Evolutionary conservation across 2,329 filamentous ascomycete species (phyloP), one percentile per base, ranked within the genome.

Genomic region (Fonsecaea erecta): DNA sequence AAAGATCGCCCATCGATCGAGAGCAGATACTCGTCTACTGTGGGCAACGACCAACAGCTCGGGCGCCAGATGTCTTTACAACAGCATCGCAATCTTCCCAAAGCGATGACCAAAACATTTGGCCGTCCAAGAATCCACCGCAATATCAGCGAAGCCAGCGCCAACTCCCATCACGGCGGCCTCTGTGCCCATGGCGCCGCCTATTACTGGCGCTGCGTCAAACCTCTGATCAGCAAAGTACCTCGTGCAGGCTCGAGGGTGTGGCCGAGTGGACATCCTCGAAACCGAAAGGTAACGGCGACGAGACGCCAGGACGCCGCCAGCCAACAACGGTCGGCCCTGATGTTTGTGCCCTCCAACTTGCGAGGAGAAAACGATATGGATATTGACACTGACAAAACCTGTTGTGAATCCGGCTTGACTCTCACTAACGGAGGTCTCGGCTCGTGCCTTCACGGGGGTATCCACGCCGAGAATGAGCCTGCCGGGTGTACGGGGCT

Each of bases 61-160:
- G 56, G 63, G 34, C 65, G 66, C 53, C 63, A 64, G 34, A 54
- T 43, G 5, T 70, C 63, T n/a, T 68, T 70, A 28, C 65, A 70
- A 16, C 68, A 66, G 60, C 65, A 70, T 52, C 63, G 66, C n/a
- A 62, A 61, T 21, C 18, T 24, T 28, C 60, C 26, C 11, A 51
- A 30, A 24, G 21, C 53, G 9, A 21, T 35, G 32, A 26, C 43
- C 9, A 54, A 68, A 8, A 46, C 37, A 21, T 30, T 57, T 11
- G 34, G 28, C 35, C 58, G 54, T 24, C 30, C 55, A 34, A 58
- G 37, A 43, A 26, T 18, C 21, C 43, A 12, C 18, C 18, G 43
- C 1, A 48, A 26, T 16, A 48, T 48, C 43, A 63, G 52, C 34
- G 53, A 59, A 2, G 58, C 34, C 59, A 65, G 40, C 28, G n/a